phyloP scores from a whole-genome alignment of 1,284 basidiomycete genomes.

The Ustilago tritici region DNA sequence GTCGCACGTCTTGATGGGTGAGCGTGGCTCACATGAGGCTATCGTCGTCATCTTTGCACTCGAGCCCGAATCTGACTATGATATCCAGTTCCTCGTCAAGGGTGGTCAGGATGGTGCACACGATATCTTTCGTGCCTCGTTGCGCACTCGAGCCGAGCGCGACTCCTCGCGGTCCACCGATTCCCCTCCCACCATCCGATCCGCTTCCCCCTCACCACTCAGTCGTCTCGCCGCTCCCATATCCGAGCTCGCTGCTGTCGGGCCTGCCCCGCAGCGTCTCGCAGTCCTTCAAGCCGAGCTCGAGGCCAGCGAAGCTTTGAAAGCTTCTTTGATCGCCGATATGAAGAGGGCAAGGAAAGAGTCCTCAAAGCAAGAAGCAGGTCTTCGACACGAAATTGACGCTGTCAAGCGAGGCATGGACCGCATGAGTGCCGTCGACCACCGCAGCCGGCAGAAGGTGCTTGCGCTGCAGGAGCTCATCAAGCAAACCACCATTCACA shows the following conservation, averaged over 20 bases:
- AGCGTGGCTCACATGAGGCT: slow-evolving; percentile 58
- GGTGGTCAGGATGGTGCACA: slow-evolving; percentile 35
- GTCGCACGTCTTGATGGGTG: slow-evolving; percentile 60
- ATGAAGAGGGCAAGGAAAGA: slow-evolving; percentile 58
- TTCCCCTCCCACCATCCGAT: slow-evolving; percentile 25
- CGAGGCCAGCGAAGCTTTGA: slow-evolving; percentile 43
- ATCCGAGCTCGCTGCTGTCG: slow-evolving; percentile 27
- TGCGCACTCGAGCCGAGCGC: slow-evolving; percentile 43
- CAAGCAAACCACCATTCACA: slow-evolving; percentile 56
- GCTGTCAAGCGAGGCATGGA: slow-evolving; percentile 58
- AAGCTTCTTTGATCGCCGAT: slow-evolving; percentile 41
- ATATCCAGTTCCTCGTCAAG: slow-evolving; percentile 55
- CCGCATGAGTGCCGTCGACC: slow-evolving; percentile 54
- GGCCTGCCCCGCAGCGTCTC: slow-evolving; percentile 27
- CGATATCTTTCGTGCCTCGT: slow-evolving; percentile 31
- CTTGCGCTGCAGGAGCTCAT: slow-evolving; percentile 62
- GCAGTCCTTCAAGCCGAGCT: slow-evolving; percentile 47
- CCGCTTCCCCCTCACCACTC: slow-evolving; percentile 49
- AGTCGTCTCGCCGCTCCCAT: slow-evolving; percentile 33
- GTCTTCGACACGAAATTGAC: slow-evolving; percentile 60
- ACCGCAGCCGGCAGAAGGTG: slow-evolving; percentile 61
- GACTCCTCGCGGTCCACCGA: slow-evolving; percentile 36
- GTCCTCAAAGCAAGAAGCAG: slow-evolving; percentile 52
- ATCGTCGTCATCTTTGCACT: slow-evolving; percentile 65
- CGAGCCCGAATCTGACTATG: slow-evolving; percentile 54